These are phyloP conservation scores for Ilyonectria robusta DNA, from an alignment of 2,329 filamentous ascomycete genomes.

Conservation along the genomic window DNA sequence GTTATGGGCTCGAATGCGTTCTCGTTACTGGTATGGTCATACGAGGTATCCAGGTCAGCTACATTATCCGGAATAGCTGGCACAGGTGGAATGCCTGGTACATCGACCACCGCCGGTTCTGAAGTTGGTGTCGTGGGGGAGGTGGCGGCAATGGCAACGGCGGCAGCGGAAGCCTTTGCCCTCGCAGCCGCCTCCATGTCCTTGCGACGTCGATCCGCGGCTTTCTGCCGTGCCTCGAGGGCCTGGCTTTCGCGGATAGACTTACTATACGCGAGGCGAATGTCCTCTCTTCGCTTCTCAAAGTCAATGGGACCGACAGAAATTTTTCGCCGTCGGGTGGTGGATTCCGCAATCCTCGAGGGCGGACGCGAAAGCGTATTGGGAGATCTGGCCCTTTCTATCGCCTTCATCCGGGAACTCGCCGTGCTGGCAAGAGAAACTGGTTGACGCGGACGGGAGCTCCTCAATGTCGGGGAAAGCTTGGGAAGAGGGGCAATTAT, in stretches of 20 bases:
- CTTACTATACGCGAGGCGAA: slow-evolving; percentile 87
- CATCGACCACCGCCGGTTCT: slow-evolving; percentile 33
- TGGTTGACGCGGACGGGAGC: slow-evolving; percentile 84
- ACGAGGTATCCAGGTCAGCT: slow-evolving; percentile 29
- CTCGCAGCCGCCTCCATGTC: slow-evolving; percentile 64
- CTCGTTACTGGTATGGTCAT: slow-evolving; percentile 25
- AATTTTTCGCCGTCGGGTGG: slow-evolving; percentile 65
- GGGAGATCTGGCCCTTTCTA: slow-evolving; percentile 69
- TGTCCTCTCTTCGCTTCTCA: slow-evolving; percentile 83
- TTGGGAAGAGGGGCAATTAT: slow-evolving; percentile 80
- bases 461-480: slow-evolving; percentile 83
- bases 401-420: slow-evolving; percentile 76
- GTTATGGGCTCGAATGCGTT: slow-evolving; percentile 26
- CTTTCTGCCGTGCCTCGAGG: slow-evolving; percentile 66
- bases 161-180: slow-evolving; percentile 54
- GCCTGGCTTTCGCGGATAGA: slow-evolving; percentile 83
- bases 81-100: slow-evolving; percentile 40
- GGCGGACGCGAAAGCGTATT: slow-evolving; percentile 51
- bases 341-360: slow-evolving; percentile 54
- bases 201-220: slow-evolving; percentile 66
- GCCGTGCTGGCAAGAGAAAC: slow-evolving; percentile 82
- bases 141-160: slow-evolving; percentile 38
- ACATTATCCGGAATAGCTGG: slow-evolving; percentile 38
- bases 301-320: slow-evolving; percentile 86
- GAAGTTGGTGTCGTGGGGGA: slow-evolving; percentile 35